These are phyloP conservation scores for Magnusiomyces fungicola DNA, from an alignment of 1,139 yeast genomes.

Conservation along the genomic window DNA sequence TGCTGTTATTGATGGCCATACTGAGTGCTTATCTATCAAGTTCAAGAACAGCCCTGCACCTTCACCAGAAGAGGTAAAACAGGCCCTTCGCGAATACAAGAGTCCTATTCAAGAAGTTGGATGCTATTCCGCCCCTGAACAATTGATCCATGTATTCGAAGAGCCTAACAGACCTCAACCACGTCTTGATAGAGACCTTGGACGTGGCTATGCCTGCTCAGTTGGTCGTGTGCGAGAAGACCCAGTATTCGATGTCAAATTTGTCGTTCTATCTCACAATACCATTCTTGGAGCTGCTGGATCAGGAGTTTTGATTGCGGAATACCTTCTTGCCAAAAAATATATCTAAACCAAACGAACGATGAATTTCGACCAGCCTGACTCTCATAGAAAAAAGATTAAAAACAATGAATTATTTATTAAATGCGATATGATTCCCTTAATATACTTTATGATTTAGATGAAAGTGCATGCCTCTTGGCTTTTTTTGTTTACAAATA, in stretches of 20 bases:
- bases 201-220: constrained; percentile 86
- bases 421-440: no score
- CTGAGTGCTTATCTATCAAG: constrained; percentile 85
- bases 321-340: constrained; percentile 69
- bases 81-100: constrained; percentile 61
- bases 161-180: constrained; percentile 96
- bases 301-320: constrained; percentile 96
- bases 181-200: constrained; percentile 93
- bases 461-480: no score
- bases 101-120: constrained; percentile 75
- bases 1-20: constrained; percentile 96
- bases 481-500: neutral
- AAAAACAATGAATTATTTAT: no score
- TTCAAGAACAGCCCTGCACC: constrained; percentile 83
- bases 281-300: constrained; percentile 99
- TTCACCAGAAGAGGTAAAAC: constrained; percentile 68
- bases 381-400: no score
- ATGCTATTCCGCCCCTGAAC: constrained; percentile 89
- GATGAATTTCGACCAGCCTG: neutral
- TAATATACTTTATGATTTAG: no score
- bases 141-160: constrained; percentile 85
- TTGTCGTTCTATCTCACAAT: constrained; percentile 94
- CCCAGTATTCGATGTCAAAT: constrained; percentile 86
- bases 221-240: constrained; percentile 95
- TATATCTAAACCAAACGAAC: constrained; percentile 42